phyloP scores from a whole-genome alignment of 352 stramenopile genomes.

The Pythium grandisporangium region DNA sequence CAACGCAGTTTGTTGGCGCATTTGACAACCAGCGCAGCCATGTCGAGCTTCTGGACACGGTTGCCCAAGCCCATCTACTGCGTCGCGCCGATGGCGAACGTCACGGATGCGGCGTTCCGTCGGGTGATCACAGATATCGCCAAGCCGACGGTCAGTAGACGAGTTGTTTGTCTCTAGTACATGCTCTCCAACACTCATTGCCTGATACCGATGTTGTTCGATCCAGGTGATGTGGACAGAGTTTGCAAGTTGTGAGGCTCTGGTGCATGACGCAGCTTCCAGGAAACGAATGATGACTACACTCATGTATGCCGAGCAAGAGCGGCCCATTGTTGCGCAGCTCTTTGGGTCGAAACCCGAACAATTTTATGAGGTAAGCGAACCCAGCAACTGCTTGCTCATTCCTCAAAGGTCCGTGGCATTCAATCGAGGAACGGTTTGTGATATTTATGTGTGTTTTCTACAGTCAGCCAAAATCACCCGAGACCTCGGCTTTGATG shows the following conservation, averaged over 20 bases:
- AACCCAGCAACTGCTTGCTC: no score
- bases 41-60: conserved; percentile 51
- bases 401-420: no score
- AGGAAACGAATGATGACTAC: conserved; percentile 69
- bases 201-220: not conserved
- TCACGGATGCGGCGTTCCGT: conserved; percentile 70
- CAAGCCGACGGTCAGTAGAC: conserved; percentile 70
- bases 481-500: conserved; percentile 71
- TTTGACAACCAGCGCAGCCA: not conserved
- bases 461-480: conserved; percentile 63
- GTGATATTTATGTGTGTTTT: no score
- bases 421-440: no score
- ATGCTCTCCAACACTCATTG: not conserved
- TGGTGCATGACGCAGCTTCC: conserved; percentile 50
- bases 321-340: conserved; percentile 70
- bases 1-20: no score
- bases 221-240: conserved; percentile 73
- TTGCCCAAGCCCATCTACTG: conserved; percentile 66
- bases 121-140: conserved; percentile 63
- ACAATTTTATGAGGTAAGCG: conserved; percentile 72
- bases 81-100: conserved; percentile 80
- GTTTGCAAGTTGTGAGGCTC: conserved; percentile 79
- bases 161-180: no score
- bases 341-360: conserved; percentile 83
- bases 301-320: conserved; percentile 60